Conservation (phyloP, 148 eudicot genomes). For the Fallopia convolvulus region DNA sequence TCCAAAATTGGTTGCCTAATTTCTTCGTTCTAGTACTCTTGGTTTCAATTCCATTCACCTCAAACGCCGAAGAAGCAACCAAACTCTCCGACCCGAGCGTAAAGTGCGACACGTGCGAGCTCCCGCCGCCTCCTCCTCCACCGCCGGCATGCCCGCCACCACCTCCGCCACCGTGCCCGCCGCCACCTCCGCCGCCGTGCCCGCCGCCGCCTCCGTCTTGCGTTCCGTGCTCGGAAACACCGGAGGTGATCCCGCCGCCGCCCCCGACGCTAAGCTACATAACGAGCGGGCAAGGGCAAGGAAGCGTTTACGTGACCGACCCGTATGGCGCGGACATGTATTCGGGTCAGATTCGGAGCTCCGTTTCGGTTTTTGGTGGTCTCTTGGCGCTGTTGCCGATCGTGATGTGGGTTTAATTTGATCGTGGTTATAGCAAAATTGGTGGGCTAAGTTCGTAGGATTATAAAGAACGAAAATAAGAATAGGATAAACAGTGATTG, state of each 20-base stretch:
- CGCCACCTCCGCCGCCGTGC: constrained; percentile 22
- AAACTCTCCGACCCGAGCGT: constrained; percentile 7
- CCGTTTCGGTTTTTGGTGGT: background rate
- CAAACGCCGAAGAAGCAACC: background rate
- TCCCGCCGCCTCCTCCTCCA: constrained; percentile 3
- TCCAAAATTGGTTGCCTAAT: background rate
- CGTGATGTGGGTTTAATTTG: constrained; percentile 19
- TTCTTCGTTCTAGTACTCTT: constrained; percentile 10
- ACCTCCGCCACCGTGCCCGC: constrained; percentile 16
- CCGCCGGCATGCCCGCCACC: background rate
- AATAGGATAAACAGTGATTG: background rate
- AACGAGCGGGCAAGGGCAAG: background rate
- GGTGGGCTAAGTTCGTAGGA: background rate
- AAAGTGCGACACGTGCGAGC: constrained; percentile 10
- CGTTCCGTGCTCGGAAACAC: too few species aligned
- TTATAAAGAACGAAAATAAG: background rate
- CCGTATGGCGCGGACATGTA: constrained; percentile 5
- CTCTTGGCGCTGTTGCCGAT: constrained; percentile 11
- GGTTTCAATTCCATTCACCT: constrained; percentile 14
- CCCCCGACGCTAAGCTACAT: background rate
- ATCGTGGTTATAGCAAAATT: background rate
- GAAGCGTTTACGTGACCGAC: constrained; percentile 5
- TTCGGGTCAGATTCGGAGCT: constrained; percentile 12
- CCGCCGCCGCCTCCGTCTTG: constrained; percentile 40
- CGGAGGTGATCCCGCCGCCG: too few species aligned